A percentile compares a stretch with the other conserved stretches of the same genome.
Conservation (phyloP, 163 green algal species). For the Scenedesmus sp. region DNA sequence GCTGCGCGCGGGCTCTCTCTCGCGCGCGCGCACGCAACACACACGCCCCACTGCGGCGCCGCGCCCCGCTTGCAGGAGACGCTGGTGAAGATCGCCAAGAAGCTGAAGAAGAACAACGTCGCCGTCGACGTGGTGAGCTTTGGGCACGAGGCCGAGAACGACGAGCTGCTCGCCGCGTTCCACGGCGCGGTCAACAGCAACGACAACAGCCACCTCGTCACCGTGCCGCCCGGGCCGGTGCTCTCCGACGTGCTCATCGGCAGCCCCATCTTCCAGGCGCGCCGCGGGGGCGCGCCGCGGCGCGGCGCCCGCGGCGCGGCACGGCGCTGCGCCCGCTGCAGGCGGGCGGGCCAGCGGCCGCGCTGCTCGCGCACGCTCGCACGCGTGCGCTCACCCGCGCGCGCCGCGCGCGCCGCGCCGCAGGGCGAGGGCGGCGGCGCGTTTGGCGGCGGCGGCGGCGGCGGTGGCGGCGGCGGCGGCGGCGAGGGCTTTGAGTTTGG, state of each 20-base stretch:
- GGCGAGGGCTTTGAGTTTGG: constrained; percentile 89
- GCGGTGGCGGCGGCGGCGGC: constrained; percentile 60
- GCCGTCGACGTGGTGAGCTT: constrained; percentile 97
- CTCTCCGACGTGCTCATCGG: constrained; percentile 91
- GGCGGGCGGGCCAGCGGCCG: too few species aligned
- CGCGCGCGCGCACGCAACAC: too few species aligned
- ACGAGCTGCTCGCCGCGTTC: constrained; percentile 96
- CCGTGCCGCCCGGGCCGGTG: constrained; percentile 88
- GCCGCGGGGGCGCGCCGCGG: not conserved
- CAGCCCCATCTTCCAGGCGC: constrained; percentile 94
- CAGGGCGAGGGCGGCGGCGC: constrained; percentile 59
- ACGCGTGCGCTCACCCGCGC: too few species aligned
- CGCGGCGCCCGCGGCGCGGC: too few species aligned
- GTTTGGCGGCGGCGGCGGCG: constrained; percentile 56
- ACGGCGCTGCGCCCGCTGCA: too few species aligned
- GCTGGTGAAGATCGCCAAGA: constrained; percentile 97
- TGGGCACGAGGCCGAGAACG: constrained; percentile 80
- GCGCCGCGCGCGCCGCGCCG: not conserved
- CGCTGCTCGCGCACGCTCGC: too few species aligned
- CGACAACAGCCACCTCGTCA: constrained; percentile 94
- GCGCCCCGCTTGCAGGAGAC: constrained; percentile 65
- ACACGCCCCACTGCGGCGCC: too few species aligned
- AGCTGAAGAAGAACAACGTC: constrained; percentile 99
- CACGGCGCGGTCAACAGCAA: constrained; percentile 93
- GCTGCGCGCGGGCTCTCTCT: too few species aligned